These are phyloP conservation scores for Solanum rostratum DNA, from an alignment of 257 asterid genomes.

Conservation along the genomic window DNA sequence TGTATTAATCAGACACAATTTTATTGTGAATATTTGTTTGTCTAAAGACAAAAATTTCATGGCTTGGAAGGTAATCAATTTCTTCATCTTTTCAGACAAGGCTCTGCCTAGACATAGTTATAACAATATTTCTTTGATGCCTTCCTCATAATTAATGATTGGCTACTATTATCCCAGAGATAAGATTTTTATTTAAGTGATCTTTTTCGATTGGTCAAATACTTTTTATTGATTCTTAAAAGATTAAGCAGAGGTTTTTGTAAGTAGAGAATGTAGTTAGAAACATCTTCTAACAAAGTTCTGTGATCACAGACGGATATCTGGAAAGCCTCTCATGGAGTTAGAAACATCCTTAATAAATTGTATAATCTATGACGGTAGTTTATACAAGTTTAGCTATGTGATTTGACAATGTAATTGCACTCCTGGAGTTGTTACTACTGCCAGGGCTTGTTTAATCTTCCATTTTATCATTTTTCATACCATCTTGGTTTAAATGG, in stretches of 20 bases:
- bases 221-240: neutral
- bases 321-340: neutral
- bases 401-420: neutral
- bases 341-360: neutral
- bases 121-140: neutral
- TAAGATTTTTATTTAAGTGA: neutral
- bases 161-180: neutral
- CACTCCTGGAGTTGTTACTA: neutral
- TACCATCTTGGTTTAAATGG: neutral
- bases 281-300: neutral
- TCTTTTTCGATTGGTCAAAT: neutral
- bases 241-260: neutral
- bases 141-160: neutral
- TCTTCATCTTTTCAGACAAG: neutral
- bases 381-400: neutral
- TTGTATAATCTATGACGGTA: neutral
- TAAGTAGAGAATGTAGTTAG: neutral
- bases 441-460: neutral
- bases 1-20: neutral
- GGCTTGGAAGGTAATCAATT: neutral
- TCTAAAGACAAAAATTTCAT: neutral
- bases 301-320: neutral
- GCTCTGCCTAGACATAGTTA: neutral
- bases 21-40: neutral
- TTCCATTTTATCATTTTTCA: neutral